These are phyloP conservation scores for Isoetes engelmannii DNA, from an alignment of 83 land plant species.

Conservation along the genomic window DNA sequence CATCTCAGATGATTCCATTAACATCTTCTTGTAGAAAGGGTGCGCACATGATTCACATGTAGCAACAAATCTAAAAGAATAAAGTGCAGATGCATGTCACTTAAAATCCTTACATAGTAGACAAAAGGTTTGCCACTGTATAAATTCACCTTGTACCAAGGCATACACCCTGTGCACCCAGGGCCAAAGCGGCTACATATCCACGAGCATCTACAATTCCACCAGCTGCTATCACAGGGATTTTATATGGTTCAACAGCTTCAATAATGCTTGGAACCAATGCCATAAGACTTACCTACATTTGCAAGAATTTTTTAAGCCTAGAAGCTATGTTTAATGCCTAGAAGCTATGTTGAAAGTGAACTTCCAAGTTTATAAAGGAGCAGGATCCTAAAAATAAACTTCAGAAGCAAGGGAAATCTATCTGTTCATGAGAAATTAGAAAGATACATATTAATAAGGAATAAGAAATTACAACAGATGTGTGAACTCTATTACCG, in stretches of 20 bases:
- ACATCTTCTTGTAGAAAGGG: conserved; percentile 24
- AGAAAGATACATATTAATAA: not conserved
- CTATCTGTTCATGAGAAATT: not conserved
- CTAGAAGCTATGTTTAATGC: too few relatives aligned
- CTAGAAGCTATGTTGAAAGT: too few relatives aligned
- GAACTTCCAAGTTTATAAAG: not conserved
- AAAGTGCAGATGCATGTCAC: too few relatives aligned
- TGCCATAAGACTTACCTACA: conserved; percentile 13
- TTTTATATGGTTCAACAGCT: conserved; percentile 6
- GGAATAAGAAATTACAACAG: not conserved
- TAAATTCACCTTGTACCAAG: conserved; percentile 11
- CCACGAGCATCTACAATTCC: conserved; percentile 28
- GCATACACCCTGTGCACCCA: conserved; percentile 25
- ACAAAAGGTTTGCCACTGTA: too few relatives aligned
- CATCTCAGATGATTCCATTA: conserved; percentile 14
- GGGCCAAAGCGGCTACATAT: conserved; percentile 24
- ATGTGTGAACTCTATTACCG: conserved; percentile 34
- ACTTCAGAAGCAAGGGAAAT: not conserved
- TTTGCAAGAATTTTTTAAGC: not conserved
- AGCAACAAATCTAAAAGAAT: conserved; percentile 14
- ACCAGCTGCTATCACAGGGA: conserved; percentile 26
- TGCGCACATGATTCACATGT: conserved; percentile 21
- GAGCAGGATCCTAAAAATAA: not conserved
- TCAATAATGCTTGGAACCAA: conserved; percentile 23
- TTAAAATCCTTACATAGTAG: too few relatives aligned